These are phyloP conservation scores for Ophiostoma quercus DNA, from an alignment of 2,329 filamentous ascomycete species.

Conservation along the genomic window DNA sequence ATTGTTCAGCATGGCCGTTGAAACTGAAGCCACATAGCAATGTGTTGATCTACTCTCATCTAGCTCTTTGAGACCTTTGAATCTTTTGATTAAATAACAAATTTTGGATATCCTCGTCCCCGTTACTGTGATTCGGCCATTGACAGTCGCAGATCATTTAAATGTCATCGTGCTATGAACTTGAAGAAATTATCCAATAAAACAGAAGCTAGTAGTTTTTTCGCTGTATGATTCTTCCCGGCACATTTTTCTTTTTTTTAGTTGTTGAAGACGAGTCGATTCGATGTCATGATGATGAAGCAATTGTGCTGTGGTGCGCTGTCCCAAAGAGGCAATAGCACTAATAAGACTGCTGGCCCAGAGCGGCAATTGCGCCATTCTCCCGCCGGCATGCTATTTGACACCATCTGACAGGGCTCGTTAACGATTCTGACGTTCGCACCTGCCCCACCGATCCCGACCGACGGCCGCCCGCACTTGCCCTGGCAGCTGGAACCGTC, in stretches of 20 bases:
- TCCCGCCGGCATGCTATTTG: slow-evolving; percentile 19
- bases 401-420: neutral
- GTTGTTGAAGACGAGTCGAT: too few species aligned
- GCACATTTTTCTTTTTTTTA: too few species aligned
- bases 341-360: neutral
- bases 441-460: slow-evolving; percentile 17
- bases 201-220: too few species aligned
- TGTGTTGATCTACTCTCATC: neutral
- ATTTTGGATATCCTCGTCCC: neutral
- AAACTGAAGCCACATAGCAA: neutral
- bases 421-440: slow-evolving; percentile 4
- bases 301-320: too few species aligned
- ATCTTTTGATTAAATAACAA: neutral
- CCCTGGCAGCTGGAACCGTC: neutral
- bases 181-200: too few species aligned
- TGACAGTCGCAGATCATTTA: neutral
- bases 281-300: too few species aligned
- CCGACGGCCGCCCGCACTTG: slow-evolving; percentile 20
- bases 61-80: neutral
- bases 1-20: neutral
- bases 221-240: too few species aligned
- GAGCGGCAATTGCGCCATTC: slow-evolving; percentile 25
- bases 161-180: too few species aligned
- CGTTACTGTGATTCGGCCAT: too few species aligned
- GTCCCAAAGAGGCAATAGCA: neutral